Conservation (phyloP, 305 asterid species). For the Fraxinus paxiana region DNA sequence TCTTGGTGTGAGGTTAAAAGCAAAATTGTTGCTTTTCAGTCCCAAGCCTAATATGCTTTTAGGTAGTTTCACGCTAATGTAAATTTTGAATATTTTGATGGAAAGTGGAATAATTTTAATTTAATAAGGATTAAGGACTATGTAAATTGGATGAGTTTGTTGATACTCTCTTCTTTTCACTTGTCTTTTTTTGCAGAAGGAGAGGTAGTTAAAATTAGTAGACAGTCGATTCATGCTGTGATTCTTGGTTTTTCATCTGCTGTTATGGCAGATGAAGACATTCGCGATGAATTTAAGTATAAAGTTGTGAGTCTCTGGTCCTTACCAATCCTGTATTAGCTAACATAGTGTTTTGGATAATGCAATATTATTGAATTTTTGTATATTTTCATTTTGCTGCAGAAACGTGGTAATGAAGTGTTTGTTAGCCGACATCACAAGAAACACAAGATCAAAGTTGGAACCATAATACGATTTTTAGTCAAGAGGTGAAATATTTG, state of each 20-base stretch:
- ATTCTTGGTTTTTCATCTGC: constrained; percentile 69
- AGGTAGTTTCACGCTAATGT: constrained; percentile 36
- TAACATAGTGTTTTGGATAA: neutral
- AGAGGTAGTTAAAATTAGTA: constrained; percentile 56
- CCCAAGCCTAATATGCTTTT: constrained; percentile 56
- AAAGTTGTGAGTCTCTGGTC: constrained; percentile 39
- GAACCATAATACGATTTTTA: constrained; percentile 56
- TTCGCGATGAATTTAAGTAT: constrained; percentile 48
- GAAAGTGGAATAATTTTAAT: neutral
- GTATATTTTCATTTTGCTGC: constrained; percentile 19
- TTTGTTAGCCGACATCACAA: constrained; percentile 49
- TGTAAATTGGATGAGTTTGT: neutral
- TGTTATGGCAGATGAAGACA: constrained; percentile 48
- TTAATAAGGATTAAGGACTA: neutral
- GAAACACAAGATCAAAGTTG: constrained; percentile 67
- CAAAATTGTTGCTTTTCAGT: constrained; percentile 38
- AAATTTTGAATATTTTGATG: neutral
- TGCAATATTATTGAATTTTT: neutral
- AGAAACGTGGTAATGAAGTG: constrained; percentile 50
- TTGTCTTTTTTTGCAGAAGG: constrained; percentile 44
- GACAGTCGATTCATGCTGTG: constrained; percentile 49
- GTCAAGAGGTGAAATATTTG: constrained; percentile 58
- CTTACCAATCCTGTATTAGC: neutral
- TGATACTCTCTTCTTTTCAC: neutral
- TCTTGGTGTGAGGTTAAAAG: constrained; percentile 52